phyloP scores from a whole-genome alignment of 495 filamentous ascomycete genomes.

The Penicillium longicatenatum region DNA sequence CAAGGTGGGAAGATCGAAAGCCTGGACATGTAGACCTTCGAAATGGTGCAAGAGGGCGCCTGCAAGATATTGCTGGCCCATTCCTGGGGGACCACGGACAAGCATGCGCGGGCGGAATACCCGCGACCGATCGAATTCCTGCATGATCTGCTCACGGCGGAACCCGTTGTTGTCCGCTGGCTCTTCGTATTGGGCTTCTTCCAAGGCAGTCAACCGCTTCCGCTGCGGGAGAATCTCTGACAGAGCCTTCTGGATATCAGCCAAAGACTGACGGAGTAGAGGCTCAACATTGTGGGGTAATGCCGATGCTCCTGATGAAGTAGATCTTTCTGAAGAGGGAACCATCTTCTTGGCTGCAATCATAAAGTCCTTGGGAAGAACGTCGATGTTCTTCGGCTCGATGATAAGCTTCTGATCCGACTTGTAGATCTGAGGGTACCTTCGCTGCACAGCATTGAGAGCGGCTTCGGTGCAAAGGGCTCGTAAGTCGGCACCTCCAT shows the following conservation, averaged over 20 bases:
- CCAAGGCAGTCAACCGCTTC: slow-evolving; percentile 82
- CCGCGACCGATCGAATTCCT: slow-evolving; percentile 86
- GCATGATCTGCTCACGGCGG: slow-evolving; percentile 78
- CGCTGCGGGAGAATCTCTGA: slow-evolving; percentile 78
- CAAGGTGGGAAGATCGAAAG: slow-evolving; percentile 87
- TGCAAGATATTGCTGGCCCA: slow-evolving; percentile 93
- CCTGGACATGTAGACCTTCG: slow-evolving; percentile 91
- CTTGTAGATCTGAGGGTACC: slow-evolving; percentile 93
- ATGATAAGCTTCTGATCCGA: slow-evolving; percentile 89
- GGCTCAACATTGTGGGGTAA: slow-evolving; percentile 79
- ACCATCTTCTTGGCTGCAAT: slow-evolving; percentile 93
- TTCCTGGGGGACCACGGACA: slow-evolving; percentile 74
- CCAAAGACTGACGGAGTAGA: slow-evolving; percentile 71
- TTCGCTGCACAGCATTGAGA: slow-evolving; percentile 93
- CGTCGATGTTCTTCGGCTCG: slow-evolving; percentile 76
- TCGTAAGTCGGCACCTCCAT: slow-evolving; percentile 91
- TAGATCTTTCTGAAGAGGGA: slow-evolving; percentile 88
- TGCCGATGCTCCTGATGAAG: slow-evolving; percentile 76
- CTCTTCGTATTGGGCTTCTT: slow-evolving; percentile 94
- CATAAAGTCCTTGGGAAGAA: slow-evolving; percentile 94
- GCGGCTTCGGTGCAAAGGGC: slow-evolving; percentile 97
- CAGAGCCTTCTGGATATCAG: slow-evolving; percentile 63
- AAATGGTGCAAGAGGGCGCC: slow-evolving; percentile 85
- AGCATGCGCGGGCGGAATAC: slow-evolving; percentile 88
- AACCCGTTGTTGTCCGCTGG: slow-evolving; percentile 79